A percentile compares a stretch with the other conserved stretches of the same genome.
These are phyloP conservation scores for Cutaneotrichosporon dermatis DNA, from an alignment of 1,284 basidiomycete genomes.

Conservation along the genomic window DNA sequence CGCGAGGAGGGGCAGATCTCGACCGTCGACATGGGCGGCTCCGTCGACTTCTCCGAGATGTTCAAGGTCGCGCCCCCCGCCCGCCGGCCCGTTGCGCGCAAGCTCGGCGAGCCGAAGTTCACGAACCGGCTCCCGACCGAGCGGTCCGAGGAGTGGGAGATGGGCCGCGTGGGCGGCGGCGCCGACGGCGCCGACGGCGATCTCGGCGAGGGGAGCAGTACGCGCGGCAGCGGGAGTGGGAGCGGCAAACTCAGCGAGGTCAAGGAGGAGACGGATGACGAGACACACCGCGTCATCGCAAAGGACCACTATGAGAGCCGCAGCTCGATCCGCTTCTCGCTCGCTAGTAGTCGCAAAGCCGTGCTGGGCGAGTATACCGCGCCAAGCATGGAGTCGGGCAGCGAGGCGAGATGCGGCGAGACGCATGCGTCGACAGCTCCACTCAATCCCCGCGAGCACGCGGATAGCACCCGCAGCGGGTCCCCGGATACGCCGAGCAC, in stretches of 20 bases:
- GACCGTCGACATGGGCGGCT: not conserved
- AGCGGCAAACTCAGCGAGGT: not conserved
- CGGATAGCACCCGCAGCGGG: too few species aligned
- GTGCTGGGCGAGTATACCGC: not conserved
- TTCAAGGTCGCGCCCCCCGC: not conserved
- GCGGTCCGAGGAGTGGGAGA: not conserved
- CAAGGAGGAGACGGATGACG: not conserved
- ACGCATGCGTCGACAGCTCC: not conserved
- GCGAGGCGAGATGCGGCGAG: not conserved
- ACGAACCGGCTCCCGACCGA: not conserved
- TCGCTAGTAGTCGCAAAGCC: not conserved
- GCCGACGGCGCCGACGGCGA: too few species aligned
- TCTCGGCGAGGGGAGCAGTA: too few species aligned
- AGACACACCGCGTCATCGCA: not conserved
- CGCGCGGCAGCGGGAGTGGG: not conserved
- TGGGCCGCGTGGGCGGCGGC: not conserved
- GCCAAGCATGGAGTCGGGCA: not conserved
- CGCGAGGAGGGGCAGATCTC: not conserved
- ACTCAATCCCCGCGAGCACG: not conserved
- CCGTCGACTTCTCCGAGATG: not conserved
- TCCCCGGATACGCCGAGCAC: not conserved
- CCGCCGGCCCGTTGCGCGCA: not conserved
- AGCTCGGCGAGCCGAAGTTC: not conserved
- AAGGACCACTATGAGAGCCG: too few species aligned
- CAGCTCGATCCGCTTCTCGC: not conserved